Base-by-base conservation (phyloP, 768 basidiomycete genomes). In the Phylloporus scabripes region DNA sequence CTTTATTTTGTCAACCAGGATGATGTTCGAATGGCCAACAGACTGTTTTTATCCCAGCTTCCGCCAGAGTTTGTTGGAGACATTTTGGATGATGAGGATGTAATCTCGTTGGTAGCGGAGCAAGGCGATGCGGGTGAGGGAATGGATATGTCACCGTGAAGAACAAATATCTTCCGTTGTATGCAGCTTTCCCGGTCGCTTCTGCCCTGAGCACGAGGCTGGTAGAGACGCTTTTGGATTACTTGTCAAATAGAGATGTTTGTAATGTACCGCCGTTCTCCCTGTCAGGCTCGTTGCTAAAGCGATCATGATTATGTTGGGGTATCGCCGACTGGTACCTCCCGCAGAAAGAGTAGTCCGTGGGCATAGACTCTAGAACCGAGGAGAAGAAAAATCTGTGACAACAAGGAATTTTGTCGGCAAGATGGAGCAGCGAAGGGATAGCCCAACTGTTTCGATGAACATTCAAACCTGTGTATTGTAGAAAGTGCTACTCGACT, bases 21-120 rank as follows among this genome's bases (percentile, higher is more conserved):
- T 43, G 54, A 58, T 17, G 70, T 74, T n/a, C 67, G 63, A 44
- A 53, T 57, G 39, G 66, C 72, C 48, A 74, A 74, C 56, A 50
- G 52, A 33, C 55, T 58, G 23, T 73, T 74, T 58, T 60, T 72
- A 20, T 54, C 63, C 3, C 59, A 64, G 15, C 62, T 74, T 9
- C 64, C 69, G 0, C 54, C 57, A 1, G 62, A 65, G 33, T 55
- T 65, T 8, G 62, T 65, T 18, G 62, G 57, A 11, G 61, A 65
- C 28, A 61, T 64, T 32, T 29, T 41, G 20, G 39, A 53, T 9
- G 54, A 61, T 4, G 59, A 53, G 9, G 59, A 53, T 0, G 5
- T 31, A 1, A 2, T 23, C 5, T 41, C 18, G 21, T 29, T 7
- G 29, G 26, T 11, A 6, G 18, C 10, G 21, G 37, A 36, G 34